Conservation (phyloP, 768 basidiomycete genomes). For the Kwoniella bestiolae region DNA sequence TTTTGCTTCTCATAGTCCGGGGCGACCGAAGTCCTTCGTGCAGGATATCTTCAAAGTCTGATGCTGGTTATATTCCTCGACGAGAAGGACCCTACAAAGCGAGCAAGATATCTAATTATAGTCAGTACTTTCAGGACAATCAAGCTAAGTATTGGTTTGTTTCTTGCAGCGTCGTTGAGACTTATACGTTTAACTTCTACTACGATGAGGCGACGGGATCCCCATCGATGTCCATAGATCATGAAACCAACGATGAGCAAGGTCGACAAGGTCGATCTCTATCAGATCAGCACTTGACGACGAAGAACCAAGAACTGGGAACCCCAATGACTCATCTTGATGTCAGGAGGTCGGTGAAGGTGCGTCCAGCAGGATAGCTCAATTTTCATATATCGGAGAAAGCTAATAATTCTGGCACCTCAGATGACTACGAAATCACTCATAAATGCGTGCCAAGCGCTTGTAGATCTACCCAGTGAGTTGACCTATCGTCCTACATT, state of each 20-base stretch:
- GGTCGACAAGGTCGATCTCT: background rate
- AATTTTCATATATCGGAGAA: too few relatives aligned
- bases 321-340: conserved; percentile 2
- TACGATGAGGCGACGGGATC: conserved; percentile 2
- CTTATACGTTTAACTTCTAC: conserved; percentile 34
- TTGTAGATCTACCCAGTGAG: conserved; percentile 31
- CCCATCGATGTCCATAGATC: background rate
- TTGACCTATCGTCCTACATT: background rate
- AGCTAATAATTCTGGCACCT: background rate
- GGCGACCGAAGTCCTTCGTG: conserved; percentile 21
- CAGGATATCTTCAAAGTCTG: conserved; percentile 22
- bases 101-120: background rate
- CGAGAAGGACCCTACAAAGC: conserved; percentile 21
- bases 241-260: background rate
- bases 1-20: background rate
- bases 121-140: too few relatives aligned
- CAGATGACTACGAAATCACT: background rate
- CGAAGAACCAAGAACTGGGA: conserved; percentile 1
- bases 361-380: too few relatives aligned
- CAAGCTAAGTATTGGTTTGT: too few relatives aligned
- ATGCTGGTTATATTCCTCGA: conserved; percentile 29
- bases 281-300: background rate
- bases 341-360: conserved; percentile 12
- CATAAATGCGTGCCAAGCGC: background rate
- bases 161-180: conserved; percentile 30